A percentile compares a stretch with the other conserved stretches of the same genome.
Evolutionary conservation across 805 yeast species (phyloP).

Genomic region (Brettanomyces custersianus): DNA sequence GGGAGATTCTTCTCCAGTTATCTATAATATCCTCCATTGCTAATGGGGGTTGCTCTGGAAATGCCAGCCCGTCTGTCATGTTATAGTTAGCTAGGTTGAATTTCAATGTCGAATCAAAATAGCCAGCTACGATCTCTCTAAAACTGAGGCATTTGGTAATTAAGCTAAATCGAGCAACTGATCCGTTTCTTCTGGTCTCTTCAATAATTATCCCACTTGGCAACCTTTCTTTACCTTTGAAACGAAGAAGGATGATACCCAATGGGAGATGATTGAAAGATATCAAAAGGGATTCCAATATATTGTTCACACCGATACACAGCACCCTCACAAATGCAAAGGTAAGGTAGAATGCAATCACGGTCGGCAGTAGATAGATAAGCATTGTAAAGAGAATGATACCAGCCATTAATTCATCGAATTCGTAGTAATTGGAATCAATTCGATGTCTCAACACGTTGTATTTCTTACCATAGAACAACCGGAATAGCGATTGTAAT

Average conservation of each 20-base stretch:
- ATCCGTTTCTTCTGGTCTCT: conserved; percentile 4
- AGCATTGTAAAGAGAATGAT: conserved; percentile 78
- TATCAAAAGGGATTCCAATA: conserved; percentile 52
- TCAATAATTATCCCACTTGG: conserved; percentile 43
- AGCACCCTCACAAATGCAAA: conserved; percentile 55
- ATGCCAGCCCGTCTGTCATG: conserved; percentile 6
- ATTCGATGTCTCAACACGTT: conserved; percentile 79
- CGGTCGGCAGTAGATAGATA: conserved; percentile 77
- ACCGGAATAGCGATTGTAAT: conserved; percentile 64
- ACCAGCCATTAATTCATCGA: conserved; percentile 83
- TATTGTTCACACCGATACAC: conserved; percentile 38
- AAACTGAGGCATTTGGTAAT: conserved; percentile 20
- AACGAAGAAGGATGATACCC: conserved; percentile 67
- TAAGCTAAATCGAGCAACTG: conserved; percentile 12
- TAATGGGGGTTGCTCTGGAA: too few species aligned
- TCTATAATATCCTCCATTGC: conserved; percentile 11
- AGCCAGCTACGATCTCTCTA: conserved; percentile 20
- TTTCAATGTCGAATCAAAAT: conserved; percentile 20
- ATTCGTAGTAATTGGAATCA: conserved; percentile 74
- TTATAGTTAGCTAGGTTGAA: conserved; percentile 21
- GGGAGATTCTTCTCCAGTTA: conserved; percentile 20
- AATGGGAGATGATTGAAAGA: conserved; percentile 77
- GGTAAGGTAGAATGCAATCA: conserved; percentile 69
- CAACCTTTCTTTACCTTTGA: conserved; percentile 65
- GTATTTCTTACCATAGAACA: conserved; percentile 84